Evolutionary conservation across 2,329 filamentous ascomycete genomes (phyloP), one percentile per base, ranked within the genome.

Genomic region (Onygenales sp.): DNA sequence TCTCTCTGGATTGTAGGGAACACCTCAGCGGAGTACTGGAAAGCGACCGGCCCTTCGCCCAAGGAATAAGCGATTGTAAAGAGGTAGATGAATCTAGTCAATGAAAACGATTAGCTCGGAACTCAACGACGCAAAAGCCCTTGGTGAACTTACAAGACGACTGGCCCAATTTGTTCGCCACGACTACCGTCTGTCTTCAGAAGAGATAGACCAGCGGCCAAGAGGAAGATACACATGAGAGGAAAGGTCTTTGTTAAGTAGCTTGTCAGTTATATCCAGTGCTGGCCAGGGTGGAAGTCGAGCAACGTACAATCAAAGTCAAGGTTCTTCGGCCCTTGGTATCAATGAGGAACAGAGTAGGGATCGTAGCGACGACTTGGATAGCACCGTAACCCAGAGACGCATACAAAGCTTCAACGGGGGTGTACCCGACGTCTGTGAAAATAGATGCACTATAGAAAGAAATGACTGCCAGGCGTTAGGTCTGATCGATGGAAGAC

Each of bases 321-420:
- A 58, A 43, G 11, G 63, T 69, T 49, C 67, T 58, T 11, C 67
- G 66, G 45, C 67, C 67, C 53, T 67, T 67, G 48, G 67, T 70
- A 44, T 70, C 67, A 49, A 70, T 70, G n/a, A 68, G 57, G 55
- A 68, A 69, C 13, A 70, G 52, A 0, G 68, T 68, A 3, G 67
- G 67, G 37, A 68, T 67, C 0, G 67, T 68, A 51, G 62, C 63
- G 11, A 70, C 60, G 49, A 70, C 62, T 33, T 69, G 65, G 9
- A 70, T 56, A 10, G 65, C 65, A 48, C 67, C 67, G 50, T 67
- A 70, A 1, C 67, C 67, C 4, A 70, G 62, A 8, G 67, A 69
- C 2, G 67, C 67, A 56, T 64, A 68, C 8, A 69, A 52, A 2
- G 67, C 66, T 53, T 69, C 55, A 1, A 49, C 55, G 0, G 42